A percentile compares a stretch with the other conserved stretches of the same genome.
phyloP scores from a whole-genome alignment of 495 filamentous ascomycete genomes.

The Penicillium waksmanii region DNA sequence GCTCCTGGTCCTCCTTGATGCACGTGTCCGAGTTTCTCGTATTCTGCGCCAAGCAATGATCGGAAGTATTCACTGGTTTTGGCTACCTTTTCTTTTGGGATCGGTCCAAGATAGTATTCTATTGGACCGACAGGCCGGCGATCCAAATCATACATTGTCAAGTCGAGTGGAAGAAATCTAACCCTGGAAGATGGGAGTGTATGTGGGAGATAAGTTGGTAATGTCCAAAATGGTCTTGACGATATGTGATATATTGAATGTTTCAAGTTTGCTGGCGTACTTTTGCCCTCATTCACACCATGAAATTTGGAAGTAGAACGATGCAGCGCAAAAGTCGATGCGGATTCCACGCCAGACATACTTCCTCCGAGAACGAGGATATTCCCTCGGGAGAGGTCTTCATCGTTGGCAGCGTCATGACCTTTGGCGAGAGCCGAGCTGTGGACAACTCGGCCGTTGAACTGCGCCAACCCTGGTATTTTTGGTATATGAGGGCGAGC shows the following conservation, averaged over 20 bases:
- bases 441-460: constrained; percentile 53
- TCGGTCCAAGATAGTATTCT: constrained; percentile 60
- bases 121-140: constrained; percentile 60
- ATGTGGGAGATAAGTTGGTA: constrained; percentile 65
- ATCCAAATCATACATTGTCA: constrained; percentile 71
- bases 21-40: constrained; percentile 41
- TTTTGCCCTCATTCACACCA: neutral
- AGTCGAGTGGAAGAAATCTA: constrained; percentile 75
- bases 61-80: constrained; percentile 57
- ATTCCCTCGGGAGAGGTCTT: constrained; percentile 47
- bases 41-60: constrained; percentile 63
- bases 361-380: constrained; percentile 81
- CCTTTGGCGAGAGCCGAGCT: constrained; percentile 55
- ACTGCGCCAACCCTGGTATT: constrained; percentile 38
- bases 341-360: constrained; percentile 81
- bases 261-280: constrained; percentile 19
- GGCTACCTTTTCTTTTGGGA: constrained; percentile 56
- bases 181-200: constrained; percentile 36
- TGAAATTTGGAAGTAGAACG: constrained; percentile 55
- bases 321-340: constrained; percentile 69
- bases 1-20: constrained; percentile 19
- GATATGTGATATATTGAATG: constrained; percentile 68
- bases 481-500: constrained; percentile 60
- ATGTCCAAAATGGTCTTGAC: constrained; percentile 70
- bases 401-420: constrained; percentile 17